Base-by-base conservation (phyloP, 805 yeast genomes). In the Teunomyces panamensis region DNA sequence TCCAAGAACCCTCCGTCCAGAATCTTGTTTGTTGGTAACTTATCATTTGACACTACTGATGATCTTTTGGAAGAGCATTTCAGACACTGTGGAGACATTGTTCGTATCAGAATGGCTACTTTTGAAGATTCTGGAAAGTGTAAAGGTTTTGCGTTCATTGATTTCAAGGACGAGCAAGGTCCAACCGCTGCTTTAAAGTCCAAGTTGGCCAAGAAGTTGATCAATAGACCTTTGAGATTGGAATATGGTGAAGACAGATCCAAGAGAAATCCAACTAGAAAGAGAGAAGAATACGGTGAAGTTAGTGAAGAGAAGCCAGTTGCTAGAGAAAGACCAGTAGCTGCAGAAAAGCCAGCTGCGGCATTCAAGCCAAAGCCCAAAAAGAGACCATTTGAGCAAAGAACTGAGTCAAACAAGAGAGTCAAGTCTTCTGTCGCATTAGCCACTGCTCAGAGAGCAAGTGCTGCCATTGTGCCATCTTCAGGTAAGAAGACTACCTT, bases 171-270 rank as follows among this genome's bases (percentile, higher is more conserved):
- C 54, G 88, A 85, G 53, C 82, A 79, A 33, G 91, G 94, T 7
- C 91, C 97, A 28, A 87, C 94, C 0, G 75, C 75, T 32, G 98
- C 97, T 1, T 72, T 94, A 52, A 81, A 79, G 55, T 92, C 89
- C 53, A 84, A 81, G 64, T 58, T 77, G 30, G 82, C 87, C 56
- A 79, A 79, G 58, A 80, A 74, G 53, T 70, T 89, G 49, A 80
- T 88, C 50, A 84, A 88, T 53, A 76, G 97, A 67, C 82, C 84
- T 1, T 67, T 90, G 56, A 78, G 96, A 67, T 74, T 92, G 77
- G 98, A 94, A 67, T 92, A 72, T 59, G 99, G 99, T 55, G 97
- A 94, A 69, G 98, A 92, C 64, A 79, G 99, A 69, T 85, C 95
- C 37, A 85, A 87, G 69, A 77, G 89, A 63, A 75, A 69, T 43